These are phyloP conservation scores for Lentinus brumalis DNA, from an alignment of 768 basidiomycete genomes.

Conservation along the genomic window DNA sequence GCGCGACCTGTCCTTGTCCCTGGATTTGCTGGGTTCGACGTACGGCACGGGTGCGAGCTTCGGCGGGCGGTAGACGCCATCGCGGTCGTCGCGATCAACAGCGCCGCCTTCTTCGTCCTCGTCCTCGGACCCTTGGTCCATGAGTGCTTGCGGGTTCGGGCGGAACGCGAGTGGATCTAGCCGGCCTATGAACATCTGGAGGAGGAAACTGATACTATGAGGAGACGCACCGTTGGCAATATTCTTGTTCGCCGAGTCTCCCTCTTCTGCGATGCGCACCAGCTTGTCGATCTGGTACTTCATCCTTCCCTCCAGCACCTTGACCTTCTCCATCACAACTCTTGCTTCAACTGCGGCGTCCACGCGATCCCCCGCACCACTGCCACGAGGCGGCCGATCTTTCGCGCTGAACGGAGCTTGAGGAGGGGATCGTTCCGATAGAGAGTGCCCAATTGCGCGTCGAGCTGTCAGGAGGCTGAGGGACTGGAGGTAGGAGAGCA, in stretches of 20 bases:
- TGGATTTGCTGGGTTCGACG: constrained; percentile 54
- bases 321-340: constrained; percentile 86
- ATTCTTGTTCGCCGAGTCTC: constrained; percentile 38
- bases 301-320: constrained; percentile 82
- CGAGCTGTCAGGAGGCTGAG: constrained; percentile 74
- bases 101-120: constrained; percentile 34
- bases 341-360: constrained; percentile 80
- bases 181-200: not conserved
- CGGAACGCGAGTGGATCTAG: constrained; percentile 90
- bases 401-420: constrained; percentile 51
- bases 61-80: constrained; percentile 81
- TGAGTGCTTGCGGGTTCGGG: constrained; percentile 81
- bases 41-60: constrained; percentile 90
- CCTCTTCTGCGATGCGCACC: constrained; percentile 71
- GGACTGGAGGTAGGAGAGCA: constrained; percentile 86
- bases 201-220: not conserved
- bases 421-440: constrained; percentile 53
- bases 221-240: constrained; percentile 58
- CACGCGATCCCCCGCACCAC: constrained; percentile 70
- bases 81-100: constrained; percentile 29
- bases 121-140: constrained; percentile 42
- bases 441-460: constrained; percentile 65
- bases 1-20: constrained; percentile 46
- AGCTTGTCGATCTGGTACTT: constrained; percentile 97
- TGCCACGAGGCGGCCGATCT: constrained; percentile 57